Conservation (phyloP, 108 stramenopile species). For the Cyclotella choctawhatcheeana region DNA sequence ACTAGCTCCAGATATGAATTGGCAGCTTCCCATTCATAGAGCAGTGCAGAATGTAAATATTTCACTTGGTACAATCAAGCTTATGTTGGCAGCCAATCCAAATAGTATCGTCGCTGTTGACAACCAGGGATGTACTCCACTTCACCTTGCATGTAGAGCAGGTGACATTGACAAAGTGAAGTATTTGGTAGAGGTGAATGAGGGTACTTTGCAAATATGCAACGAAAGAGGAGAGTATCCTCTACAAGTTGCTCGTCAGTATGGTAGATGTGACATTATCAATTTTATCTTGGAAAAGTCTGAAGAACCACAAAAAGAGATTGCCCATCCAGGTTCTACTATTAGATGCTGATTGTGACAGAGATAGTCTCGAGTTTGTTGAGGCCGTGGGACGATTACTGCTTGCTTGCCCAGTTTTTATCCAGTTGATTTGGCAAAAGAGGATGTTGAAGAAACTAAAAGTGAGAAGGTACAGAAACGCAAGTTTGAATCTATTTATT, state of each 20-base stretch:
- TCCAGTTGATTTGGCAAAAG: too few species aligned
- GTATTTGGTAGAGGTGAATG: conserved; percentile 1
- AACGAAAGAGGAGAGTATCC: neutral
- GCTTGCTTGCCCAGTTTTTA: conserved; percentile 34
- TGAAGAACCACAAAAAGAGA: neutral
- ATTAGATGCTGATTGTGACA: neutral
- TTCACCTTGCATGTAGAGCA: conserved; percentile 1
- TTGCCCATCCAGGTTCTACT: conserved; percentile 6
- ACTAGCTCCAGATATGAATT: conserved; percentile 17
- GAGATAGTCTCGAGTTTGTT: conserved; percentile 6
- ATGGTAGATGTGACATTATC: neutral
- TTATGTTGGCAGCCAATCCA: conserved; percentile 6
- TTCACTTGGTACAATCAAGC: conserved; percentile 6
- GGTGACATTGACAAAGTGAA: neutral
- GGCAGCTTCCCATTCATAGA: conserved; percentile 9
- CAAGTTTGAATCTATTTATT: too few species aligned
- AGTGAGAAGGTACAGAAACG: too few species aligned
- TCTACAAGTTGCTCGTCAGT: neutral
- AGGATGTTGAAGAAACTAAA: too few species aligned
- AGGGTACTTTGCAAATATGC: neutral
- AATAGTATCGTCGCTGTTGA: neutral
- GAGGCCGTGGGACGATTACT: conserved; percentile 5
- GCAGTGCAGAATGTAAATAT: neutral
- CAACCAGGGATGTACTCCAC: conserved; percentile 1
- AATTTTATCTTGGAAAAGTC: neutral